A percentile compares a stretch with the other conserved stretches of the same genome.
Conservation (phyloP, 345 rosid species). For the Brassica incana region DNA sequence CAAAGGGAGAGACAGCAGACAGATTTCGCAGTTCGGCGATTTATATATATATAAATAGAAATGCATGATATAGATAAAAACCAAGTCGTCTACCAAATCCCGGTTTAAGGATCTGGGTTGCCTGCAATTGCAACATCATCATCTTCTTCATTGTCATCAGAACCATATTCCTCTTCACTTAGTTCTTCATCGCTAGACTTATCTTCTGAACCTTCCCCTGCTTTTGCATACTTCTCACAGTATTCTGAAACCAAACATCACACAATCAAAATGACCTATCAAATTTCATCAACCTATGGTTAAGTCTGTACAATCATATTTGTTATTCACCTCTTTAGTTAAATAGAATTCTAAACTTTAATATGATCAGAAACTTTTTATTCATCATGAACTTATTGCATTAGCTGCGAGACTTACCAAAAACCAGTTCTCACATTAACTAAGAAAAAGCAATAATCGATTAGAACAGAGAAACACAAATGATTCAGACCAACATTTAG, state of each 20-base stretch:
- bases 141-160: constrained; percentile 57
- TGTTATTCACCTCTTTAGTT: not conserved
- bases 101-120: constrained; percentile 64
- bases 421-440: constrained; percentile 7
- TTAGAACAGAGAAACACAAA: not conserved
- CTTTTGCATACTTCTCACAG: constrained; percentile 84
- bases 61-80: constrained; percentile 32
- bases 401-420: not conserved
- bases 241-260: constrained; percentile 52
- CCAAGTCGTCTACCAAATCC: constrained; percentile 11
- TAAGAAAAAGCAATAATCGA: not conserved
- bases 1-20: constrained; percentile 17
- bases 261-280: not conserved
- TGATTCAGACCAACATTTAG: not conserved
- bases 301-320: not conserved
- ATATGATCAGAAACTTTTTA: not conserved
- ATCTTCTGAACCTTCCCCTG: constrained; percentile 69
- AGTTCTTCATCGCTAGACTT: constrained; percentile 87
- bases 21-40: constrained; percentile 29
- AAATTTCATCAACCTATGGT: not conserved
- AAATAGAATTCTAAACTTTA: not conserved
- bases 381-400: not conserved
- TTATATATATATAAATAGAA: constrained; percentile 14
- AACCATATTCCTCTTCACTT: constrained; percentile 74
- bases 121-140: constrained; percentile 62